Conservation (phyloP, 2,329 filamentous ascomycete species). For the Neofusicoccum cordaticola region DNA sequence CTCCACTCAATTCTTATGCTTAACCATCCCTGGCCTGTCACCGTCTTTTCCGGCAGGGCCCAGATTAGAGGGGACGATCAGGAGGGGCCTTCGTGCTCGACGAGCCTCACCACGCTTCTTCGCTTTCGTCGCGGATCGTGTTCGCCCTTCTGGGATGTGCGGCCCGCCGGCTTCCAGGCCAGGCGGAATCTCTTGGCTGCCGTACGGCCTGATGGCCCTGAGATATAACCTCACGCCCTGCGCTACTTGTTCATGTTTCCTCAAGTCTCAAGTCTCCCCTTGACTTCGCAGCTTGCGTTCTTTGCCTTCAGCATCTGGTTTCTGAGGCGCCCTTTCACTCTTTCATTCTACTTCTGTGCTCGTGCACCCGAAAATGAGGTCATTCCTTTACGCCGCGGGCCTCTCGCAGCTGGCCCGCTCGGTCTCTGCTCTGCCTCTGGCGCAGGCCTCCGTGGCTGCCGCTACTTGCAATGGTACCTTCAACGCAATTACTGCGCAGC, state of each 20-base stretch:
- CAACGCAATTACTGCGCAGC: slow-evolving; percentile 44
- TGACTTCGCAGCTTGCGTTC: background rate
- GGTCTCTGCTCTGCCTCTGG: background rate
- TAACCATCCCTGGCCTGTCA: background rate
- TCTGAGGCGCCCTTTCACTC: background rate
- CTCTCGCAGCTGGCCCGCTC: slow-evolving; percentile 5
- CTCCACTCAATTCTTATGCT: slow-evolving; percentile 6
- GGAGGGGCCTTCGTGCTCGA: background rate
- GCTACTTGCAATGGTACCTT: slow-evolving; percentile 30
- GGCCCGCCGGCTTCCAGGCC: slow-evolving; percentile 1
- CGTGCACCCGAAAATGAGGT: background rate
- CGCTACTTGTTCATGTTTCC: background rate
- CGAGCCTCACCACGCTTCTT: background rate
- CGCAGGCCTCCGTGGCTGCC: background rate
- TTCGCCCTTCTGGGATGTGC: slow-evolving; percentile 5
- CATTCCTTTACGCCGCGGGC: slow-evolving; percentile 6
- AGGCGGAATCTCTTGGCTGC: background rate
- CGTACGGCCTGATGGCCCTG: background rate
- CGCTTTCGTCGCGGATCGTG: background rate
- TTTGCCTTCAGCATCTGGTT: slow-evolving; percentile 1
- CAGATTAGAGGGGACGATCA: slow-evolving; percentile 5
- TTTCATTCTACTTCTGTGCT: background rate
- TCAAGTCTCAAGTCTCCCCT: background rate
- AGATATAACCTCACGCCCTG: background rate
- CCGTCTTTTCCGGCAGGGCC: background rate